Evolutionary conservation across 805 yeast genomes (phyloP).

Genomic region (Novakomyces olei): DNA sequence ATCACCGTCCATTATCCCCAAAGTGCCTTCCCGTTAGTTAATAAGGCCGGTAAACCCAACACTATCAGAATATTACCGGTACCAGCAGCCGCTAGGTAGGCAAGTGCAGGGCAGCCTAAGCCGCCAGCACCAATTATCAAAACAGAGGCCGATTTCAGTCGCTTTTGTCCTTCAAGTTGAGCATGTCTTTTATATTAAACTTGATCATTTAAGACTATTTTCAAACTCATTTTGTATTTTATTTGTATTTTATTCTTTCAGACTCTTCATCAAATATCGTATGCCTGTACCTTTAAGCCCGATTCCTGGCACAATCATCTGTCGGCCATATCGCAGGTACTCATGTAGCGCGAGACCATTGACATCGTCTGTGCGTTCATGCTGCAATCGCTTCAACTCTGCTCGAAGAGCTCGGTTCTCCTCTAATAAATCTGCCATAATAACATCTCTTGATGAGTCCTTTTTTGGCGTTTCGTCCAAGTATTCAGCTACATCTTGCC

Average conservation of each 20-base stretch:
- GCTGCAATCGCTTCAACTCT: no score
- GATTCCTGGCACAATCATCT: constrained; percentile 74
- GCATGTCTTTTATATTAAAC: not conserved
- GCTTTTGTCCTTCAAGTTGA: constrained; percentile 29
- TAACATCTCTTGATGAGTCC: no score
- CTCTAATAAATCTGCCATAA: no score
- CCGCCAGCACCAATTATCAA: constrained; percentile 94
- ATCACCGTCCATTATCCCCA: constrained; percentile 81
- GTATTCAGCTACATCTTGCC: no score
- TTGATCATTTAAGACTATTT: not conserved
- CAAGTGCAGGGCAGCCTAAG: constrained; percentile 73
- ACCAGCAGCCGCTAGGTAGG: constrained; percentile 75
- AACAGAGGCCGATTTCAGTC: constrained; percentile 34
- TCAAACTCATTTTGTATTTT: not conserved
- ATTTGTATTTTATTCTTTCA: constrained; percentile 5
- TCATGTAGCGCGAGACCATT: constrained; percentile 28
- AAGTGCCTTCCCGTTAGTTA: no score
- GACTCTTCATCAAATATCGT: not conserved
- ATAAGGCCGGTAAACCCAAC: no score
- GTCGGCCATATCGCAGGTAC: constrained; percentile 72
- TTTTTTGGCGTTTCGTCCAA: no score
- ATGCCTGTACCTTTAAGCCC: constrained; percentile 20
- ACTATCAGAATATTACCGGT: constrained; percentile 56
- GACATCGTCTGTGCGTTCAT: no score
- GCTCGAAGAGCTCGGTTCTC: no score